Percentiles rank a stretch among this genome's conserved stretches.
These are phyloP conservation scores for Sclerotinia trifoliorum DNA, from an alignment of 2,329 filamentous ascomycete species.

Conservation along the genomic window DNA sequence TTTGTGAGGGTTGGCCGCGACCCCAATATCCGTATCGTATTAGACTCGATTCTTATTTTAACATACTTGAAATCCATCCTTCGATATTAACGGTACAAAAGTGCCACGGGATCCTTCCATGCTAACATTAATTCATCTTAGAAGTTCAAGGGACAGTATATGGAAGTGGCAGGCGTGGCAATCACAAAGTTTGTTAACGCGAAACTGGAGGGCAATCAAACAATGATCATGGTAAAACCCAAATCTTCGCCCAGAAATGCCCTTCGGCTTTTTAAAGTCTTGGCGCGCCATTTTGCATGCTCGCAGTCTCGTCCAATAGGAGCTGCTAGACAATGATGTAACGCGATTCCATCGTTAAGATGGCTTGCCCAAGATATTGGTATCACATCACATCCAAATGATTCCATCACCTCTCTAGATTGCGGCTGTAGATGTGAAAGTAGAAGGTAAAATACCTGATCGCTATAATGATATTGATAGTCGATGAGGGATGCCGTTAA, in stretches of 20 bases:
- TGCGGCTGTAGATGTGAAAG: background rate
- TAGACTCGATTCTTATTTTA: background rate
- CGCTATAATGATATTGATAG: background rate
- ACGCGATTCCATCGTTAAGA: background rate
- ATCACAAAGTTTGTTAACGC: background rate
- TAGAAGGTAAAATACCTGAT: background rate
- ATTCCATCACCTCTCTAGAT: background rate
- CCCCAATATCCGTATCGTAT: background rate
- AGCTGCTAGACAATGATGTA: background rate
- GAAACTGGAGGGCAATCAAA: background rate
- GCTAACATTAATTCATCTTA: background rate
- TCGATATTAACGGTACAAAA: background rate
- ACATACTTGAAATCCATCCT: background rate
- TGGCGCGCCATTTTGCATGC: background rate
- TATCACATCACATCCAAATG: background rate
- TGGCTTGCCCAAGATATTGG: background rate
- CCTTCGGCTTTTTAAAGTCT: background rate
- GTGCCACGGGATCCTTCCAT: background rate
- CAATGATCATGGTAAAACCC: background rate
- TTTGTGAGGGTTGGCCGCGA: background rate
- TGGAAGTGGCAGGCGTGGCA: background rate
- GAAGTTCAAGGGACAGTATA: background rate
- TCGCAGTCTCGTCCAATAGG: slow-evolving; percentile 9
- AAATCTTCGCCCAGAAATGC: background rate
- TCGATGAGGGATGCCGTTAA: background rate